A percentile compares a stretch with the other conserved stretches of the same genome.
These are phyloP conservation scores for Cyclospora cayetanensis DNA, from an alignment of 169 alveolate genomes.

Conservation along the genomic window DNA sequence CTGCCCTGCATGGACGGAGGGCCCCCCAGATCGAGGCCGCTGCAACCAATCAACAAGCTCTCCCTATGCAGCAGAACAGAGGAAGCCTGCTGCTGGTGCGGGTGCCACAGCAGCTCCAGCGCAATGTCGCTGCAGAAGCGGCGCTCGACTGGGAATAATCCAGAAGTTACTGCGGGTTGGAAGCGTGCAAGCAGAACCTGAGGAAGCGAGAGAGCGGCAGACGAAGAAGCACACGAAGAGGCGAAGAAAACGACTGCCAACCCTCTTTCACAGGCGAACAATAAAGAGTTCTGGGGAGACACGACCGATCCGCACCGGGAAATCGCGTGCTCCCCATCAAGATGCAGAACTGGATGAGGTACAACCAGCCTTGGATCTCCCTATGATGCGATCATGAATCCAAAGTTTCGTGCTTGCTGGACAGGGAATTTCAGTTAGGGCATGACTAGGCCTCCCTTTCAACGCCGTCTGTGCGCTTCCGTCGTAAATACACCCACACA, in stretches of 20 bases:
- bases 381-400: neutral
- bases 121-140: no score
- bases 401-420: no score
- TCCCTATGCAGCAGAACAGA: no score
- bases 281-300: slow-evolving; percentile 6
- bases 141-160: no score
- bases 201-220: no score
- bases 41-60: neutral
- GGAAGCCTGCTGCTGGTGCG: neutral
- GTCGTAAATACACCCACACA: neutral
- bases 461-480: no score
- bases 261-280: slow-evolving; percentile 19
- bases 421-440: no score
- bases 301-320: slow-evolving; percentile 40
- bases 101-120: no score
- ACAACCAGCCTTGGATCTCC: neutral
- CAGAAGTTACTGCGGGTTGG: no score
- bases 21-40: slow-evolving; percentile 20
- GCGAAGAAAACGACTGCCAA: neutral
- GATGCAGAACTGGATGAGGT: neutral
- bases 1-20: slow-evolving; percentile 49
- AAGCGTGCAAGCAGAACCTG: no score
- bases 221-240: neutral
- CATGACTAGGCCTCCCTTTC: no score
- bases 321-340: slow-evolving; percentile 41